Percentiles rank a stretch among this genome's conserved stretches.
These are phyloP conservation scores for Ensete glaucum DNA, from an alignment of 176 grass and related monocot species.

Conservation along the genomic window DNA sequence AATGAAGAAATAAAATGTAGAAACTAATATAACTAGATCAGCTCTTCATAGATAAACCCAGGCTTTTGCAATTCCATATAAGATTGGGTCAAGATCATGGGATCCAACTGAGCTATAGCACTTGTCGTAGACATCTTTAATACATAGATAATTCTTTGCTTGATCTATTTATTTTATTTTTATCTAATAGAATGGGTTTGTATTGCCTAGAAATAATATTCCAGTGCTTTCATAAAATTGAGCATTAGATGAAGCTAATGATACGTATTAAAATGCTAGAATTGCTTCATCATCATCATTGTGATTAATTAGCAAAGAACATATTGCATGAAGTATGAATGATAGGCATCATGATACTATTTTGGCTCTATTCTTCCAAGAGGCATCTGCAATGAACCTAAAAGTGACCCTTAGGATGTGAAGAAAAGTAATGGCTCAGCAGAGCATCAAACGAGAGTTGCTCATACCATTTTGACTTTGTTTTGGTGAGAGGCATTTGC, in stretches of 20 bases:
- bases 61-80: no score
- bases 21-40: no score
- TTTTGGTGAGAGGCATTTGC: conserved; percentile 51
- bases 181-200: no score
- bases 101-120: no score
- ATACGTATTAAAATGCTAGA: neutral
- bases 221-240: no score
- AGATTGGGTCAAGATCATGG: no score
- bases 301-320: neutral
- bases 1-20: no score
- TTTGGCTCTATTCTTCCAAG: conserved; percentile 46
- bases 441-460: neutral
- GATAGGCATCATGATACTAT: conserved; percentile 12
- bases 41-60: no score
- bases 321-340: neutral
- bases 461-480: conserved; percentile 42
- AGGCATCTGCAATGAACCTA: conserved; percentile 32
- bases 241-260: neutral
- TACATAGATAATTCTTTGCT: no score
- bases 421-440: neutral
- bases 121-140: no score
- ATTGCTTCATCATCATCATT: neutral
- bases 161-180: no score
- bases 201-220: no score
- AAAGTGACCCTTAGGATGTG: neutral